These are phyloP conservation scores for Plantago elongata DNA, from an alignment of 257 asterid species.

Conservation along the genomic window DNA sequence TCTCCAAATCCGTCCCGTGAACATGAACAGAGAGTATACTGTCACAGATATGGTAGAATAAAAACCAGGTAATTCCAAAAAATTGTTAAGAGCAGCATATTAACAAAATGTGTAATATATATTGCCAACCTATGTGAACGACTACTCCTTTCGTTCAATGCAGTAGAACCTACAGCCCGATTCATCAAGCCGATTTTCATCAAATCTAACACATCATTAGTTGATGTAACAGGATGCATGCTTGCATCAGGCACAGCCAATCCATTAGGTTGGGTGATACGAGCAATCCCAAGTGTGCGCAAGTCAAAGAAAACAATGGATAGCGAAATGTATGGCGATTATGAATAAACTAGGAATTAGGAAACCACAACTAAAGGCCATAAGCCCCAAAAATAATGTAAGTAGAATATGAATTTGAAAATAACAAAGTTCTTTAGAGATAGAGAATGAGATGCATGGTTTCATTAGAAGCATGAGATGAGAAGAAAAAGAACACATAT, in stretches of 20 bases:
- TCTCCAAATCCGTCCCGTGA: slow-evolving; percentile 83
- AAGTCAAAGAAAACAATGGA: slow-evolving; percentile 60
- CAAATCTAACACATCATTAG: slow-evolving; percentile 71
- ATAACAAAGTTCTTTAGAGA: neutral
- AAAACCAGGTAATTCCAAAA: slow-evolving; percentile 21
- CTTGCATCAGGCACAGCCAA: slow-evolving; percentile 96
- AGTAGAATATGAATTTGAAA: neutral
- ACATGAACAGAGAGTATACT: slow-evolving; percentile 94
- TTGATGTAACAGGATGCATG: slow-evolving; percentile 83
- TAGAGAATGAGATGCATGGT: slow-evolving; percentile 12
- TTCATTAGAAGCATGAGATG: neutral
- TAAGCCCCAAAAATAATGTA: slow-evolving; percentile 12
- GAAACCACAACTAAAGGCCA: slow-evolving; percentile 4
- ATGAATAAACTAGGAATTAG: neutral
- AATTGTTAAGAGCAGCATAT: slow-evolving; percentile 11
- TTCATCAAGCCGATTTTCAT: slow-evolving; percentile 81
- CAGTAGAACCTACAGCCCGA: slow-evolving; percentile 92
- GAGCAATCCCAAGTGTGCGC: slow-evolving; percentile 96
- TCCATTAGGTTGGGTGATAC: slow-evolving; percentile 87
- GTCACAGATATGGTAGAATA: slow-evolving; percentile 22
- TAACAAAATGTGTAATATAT: slow-evolving; percentile 1
- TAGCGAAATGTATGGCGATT: neutral
- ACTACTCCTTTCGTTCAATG: slow-evolving; percentile 93
- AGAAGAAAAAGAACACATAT: slow-evolving; percentile 3
- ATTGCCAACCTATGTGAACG: slow-evolving; percentile 80